Conservation (phyloP, 768 basidiomycete species). For the Naganishia kalamii region DNA sequence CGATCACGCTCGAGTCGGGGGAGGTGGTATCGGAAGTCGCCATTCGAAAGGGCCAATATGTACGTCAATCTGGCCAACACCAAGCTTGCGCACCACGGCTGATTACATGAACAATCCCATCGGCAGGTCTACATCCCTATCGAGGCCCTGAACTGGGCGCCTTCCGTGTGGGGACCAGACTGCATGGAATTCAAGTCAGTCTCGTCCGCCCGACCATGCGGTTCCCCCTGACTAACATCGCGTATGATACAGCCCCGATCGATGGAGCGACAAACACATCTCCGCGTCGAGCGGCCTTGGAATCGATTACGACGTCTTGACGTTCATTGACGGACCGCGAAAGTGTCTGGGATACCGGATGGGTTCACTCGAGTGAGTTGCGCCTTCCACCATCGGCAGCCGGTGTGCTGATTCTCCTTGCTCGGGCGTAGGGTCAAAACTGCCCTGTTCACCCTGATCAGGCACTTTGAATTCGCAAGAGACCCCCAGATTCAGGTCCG, state of each 20-base stretch:
- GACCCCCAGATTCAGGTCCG: constrained; percentile 19
- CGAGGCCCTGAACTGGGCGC: constrained; percentile 27
- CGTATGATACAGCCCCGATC: background rate
- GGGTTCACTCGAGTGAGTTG: constrained; percentile 27
- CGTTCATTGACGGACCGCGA: constrained; percentile 32
- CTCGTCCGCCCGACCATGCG: background rate
- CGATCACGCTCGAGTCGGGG: constrained; percentile 21
- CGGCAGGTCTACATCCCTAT: constrained; percentile 28
- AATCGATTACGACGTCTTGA: constrained; percentile 30
- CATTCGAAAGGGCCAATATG: constrained; percentile 30
- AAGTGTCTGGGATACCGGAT: constrained; percentile 32
- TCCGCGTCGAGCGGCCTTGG: constrained; percentile 21
- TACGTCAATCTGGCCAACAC: background rate
- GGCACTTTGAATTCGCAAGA: constrained; percentile 26
- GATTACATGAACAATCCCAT: background rate
- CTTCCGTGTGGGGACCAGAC: constrained; percentile 27
- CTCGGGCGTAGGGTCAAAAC: constrained; percentile 22
- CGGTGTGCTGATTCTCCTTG: background rate
- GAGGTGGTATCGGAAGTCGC: constrained; percentile 21
- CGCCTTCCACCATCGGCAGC: background rate
- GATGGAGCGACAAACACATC: background rate
- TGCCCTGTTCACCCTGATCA: constrained; percentile 26
- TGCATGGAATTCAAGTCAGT: constrained; percentile 25
- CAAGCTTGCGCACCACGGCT: background rate
- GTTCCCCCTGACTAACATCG: background rate